A percentile compares a stretch with the other conserved stretches of the same genome.
phyloP scores from a whole-genome alignment of 305 asterid genomes.

The Andrographis paniculata region DNA sequence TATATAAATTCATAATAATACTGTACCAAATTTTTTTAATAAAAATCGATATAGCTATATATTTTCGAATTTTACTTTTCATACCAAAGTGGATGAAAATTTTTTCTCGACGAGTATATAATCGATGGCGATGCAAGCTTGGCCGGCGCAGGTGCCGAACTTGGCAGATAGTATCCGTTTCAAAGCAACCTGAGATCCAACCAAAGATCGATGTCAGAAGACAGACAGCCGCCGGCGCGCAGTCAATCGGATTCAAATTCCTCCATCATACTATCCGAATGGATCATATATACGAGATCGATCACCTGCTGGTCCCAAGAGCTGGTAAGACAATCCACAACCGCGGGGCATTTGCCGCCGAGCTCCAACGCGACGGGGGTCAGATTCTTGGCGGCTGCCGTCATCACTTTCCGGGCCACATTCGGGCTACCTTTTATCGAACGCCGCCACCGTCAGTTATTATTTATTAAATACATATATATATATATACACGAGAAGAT shows the following conservation, averaged over 20 bases:
- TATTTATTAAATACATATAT: too few relatives aligned
- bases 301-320: constrained; percentile 68
- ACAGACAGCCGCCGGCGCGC: too few relatives aligned
- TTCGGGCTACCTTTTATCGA: constrained; percentile 54
- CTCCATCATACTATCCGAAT: too few relatives aligned
- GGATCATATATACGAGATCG: neutral
- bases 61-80: too few relatives aligned
- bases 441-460: neutral
- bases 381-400: constrained; percentile 88
- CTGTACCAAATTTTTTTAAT: too few relatives aligned
- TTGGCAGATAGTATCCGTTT: constrained; percentile 74
- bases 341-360: constrained; percentile 89
- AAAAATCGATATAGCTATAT: too few relatives aligned
- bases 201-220: constrained; percentile 13
- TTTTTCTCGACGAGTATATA: constrained; percentile 62
- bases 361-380: constrained; percentile 92
- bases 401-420: constrained; percentile 63
- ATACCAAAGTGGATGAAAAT: constrained; percentile 56
- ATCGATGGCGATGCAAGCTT: constrained; percentile 87
- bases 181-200: constrained; percentile 55
- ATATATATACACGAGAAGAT: too few relatives aligned
- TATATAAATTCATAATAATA: too few relatives aligned
- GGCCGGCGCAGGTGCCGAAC: constrained; percentile 94
- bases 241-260: too few relatives aligned
- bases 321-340: constrained; percentile 52